These are phyloP conservation scores for Apiospora pterosperma DNA, from an alignment of 2,329 filamentous ascomycete genomes.

Conservation along the genomic window DNA sequence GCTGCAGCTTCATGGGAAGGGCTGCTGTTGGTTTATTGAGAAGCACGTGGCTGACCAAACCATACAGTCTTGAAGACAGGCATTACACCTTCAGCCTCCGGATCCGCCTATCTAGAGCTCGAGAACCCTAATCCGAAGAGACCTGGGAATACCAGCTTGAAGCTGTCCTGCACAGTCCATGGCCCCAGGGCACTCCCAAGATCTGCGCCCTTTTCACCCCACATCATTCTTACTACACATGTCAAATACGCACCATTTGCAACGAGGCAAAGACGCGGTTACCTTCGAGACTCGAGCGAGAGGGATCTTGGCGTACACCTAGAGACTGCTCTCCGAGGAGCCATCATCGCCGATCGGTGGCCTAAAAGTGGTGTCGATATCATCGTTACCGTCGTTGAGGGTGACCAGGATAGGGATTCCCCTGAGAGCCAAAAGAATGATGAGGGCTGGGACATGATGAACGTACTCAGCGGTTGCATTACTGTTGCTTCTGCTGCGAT, in stretches of 20 bases:
- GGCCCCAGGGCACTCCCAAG: constrained; percentile 87
- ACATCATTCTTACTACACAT: constrained; percentile 86
- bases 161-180: constrained; percentile 90
- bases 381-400: constrained; percentile 88
- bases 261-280: constrained; percentile 75
- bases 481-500: constrained; percentile 91
- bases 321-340: constrained; percentile 84
- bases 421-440: constrained; percentile 46
- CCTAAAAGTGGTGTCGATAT: constrained; percentile 99
- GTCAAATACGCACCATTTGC: constrained; percentile 98
- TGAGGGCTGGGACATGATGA: constrained; percentile 84
- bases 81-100: constrained; percentile 87
- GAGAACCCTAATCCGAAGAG: constrained; percentile 43
- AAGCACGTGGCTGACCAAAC: neutral
- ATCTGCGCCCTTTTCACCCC: constrained; percentile 87
- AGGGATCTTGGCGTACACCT: constrained; percentile 87
- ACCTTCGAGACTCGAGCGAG: constrained; percentile 81
- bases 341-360: constrained; percentile 91
- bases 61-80: constrained; percentile 82
- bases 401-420: constrained; percentile 71
- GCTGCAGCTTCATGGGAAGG: neutral
- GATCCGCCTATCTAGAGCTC: constrained; percentile 81
- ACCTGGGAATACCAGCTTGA: constrained; percentile 65
- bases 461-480: constrained; percentile 85
- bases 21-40: neutral